phyloP scores from a whole-genome alignment of 148 eudicot species.

The Drosera capensis region DNA sequence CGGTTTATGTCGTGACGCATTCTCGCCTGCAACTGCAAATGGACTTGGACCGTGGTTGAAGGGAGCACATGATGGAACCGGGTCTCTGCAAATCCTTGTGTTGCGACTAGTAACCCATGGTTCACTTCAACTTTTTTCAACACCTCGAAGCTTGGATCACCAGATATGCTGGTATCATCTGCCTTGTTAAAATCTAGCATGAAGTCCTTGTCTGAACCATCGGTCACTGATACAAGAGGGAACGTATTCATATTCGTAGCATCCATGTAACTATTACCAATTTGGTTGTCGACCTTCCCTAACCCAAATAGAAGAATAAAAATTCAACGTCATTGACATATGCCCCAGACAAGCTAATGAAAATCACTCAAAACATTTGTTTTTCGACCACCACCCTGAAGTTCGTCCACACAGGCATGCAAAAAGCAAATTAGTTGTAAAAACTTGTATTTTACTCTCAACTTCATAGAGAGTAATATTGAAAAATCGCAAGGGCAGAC shows the following conservation, averaged over 20 bases:
- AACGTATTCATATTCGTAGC: constrained; percentile 15
- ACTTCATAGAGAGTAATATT: too few relatives aligned
- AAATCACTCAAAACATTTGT: not conserved
- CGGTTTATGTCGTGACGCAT: not conserved
- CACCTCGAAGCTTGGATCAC: constrained; percentile 32
- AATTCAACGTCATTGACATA: not conserved
- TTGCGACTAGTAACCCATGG: constrained; percentile 43
- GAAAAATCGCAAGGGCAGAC: not conserved
- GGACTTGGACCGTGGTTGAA: constrained; percentile 50
- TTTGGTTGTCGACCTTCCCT: constrained; percentile 17
- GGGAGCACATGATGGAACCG: constrained; percentile 61
- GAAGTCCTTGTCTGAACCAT: constrained; percentile 27
- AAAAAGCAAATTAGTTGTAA: too few relatives aligned
- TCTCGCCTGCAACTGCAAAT: constrained; percentile 9
- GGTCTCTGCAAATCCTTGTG: constrained; percentile 46
- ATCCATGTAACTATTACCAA: constrained; percentile 6
- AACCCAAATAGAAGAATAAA: not conserved
- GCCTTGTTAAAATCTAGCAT: constrained; percentile 12
- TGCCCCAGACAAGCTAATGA: not conserved
- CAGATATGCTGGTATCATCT: constrained; percentile 38
- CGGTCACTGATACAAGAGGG: constrained; percentile 17
- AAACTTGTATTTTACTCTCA: too few relatives aligned
- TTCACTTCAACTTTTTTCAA: constrained; percentile 47
- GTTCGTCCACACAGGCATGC: too few relatives aligned
- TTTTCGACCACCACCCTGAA: too few relatives aligned